Evolutionary conservation across 78 protist species (phyloP), one percentile per base, ranked within the genome.

Genomic region (Reticulomyxa filosa): DNA sequence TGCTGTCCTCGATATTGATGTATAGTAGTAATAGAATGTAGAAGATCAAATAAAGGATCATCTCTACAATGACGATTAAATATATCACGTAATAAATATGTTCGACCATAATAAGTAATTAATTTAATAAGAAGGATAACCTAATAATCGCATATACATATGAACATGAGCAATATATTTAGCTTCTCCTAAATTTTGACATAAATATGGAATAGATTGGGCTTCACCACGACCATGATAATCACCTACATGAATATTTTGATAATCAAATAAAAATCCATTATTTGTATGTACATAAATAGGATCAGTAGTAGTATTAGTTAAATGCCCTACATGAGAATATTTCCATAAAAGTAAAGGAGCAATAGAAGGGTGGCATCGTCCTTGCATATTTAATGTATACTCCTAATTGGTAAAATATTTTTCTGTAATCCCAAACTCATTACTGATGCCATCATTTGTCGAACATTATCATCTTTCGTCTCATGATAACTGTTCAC

Each of bases 1-100:
- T 91, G 95, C 69, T 80, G 91, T 10, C 97, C 97, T 62, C 89
- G 97, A 73, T 56, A 84, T 68, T 64, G 69, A 69, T 91, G 95
- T 23, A 88, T 87, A 10, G 97, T 91, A 0, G 90, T 46, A 22
- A 88, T 75, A 32, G 70, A 48, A 2, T 57, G 52, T 17, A 90
- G 93, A 61, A 27, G 17, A 4, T 88, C 89, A 50, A 64, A 72
- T 50, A 59, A 22, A 3, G 83, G 52, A 32, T 68, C 27, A 29
- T 23, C 1, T 8, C 57, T 2, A 65, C 75, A 68, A 25, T 63
- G 64, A 5, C 25, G 64, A 4, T 3, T 2, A n/a, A 63, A 2
- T 10, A 78, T 61, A 51, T 78, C 80, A 20, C 55, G 48, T 7
- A 90, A 33, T n/a, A 90, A 75, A 0, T 39, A 62, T 36, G 73